Conservation (phyloP, 2,329 filamentous ascomycete genomes). For the Verticillium klebahnii region DNA sequence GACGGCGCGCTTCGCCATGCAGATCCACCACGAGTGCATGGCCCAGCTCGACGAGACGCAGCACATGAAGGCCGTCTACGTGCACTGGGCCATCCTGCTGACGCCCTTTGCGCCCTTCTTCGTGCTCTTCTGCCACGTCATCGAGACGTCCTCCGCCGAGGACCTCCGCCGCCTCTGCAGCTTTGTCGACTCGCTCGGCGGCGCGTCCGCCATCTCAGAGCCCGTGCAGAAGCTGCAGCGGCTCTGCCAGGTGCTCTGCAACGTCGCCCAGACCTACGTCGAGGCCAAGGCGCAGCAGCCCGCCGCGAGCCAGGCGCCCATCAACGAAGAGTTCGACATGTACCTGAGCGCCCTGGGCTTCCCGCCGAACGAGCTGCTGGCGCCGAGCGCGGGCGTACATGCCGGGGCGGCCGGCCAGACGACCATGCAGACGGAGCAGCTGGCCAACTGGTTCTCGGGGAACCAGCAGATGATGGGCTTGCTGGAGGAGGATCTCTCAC, state of each 20-base stretch:
- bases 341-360: slow-evolving; percentile 62
- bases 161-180: slow-evolving; percentile 52
- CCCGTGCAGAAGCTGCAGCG: slow-evolving; percentile 43
- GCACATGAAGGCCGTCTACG: slow-evolving; percentile 39
- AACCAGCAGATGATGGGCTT: slow-evolving; percentile 62
- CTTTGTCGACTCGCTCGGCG: slow-evolving; percentile 43
- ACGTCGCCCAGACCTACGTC: background rate
- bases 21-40: slow-evolving; percentile 40
- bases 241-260: slow-evolving; percentile 28
- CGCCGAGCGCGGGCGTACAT: slow-evolving; percentile 17
- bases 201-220: slow-evolving; percentile 8
- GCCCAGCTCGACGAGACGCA: slow-evolving; percentile 26
- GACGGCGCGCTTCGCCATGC: slow-evolving; percentile 43
- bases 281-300: slow-evolving; percentile 14
- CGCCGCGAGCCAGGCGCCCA: slow-evolving; percentile 39
- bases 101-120: slow-evolving; percentile 57
- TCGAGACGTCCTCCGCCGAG: slow-evolving; percentile 45
- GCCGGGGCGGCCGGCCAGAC: slow-evolving; percentile 22
- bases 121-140: slow-evolving; percentile 53
- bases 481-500: slow-evolving; percentile 55
- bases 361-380: slow-evolving; percentile 34
- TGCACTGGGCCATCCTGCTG: slow-evolving; percentile 52
- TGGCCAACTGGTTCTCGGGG: slow-evolving; percentile 63
- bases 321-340: slow-evolving; percentile 58
- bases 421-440: slow-evolving; percentile 32